Conservation (phyloP, 441 rosid species). For the Arabidopsis hybrid region DNA sequence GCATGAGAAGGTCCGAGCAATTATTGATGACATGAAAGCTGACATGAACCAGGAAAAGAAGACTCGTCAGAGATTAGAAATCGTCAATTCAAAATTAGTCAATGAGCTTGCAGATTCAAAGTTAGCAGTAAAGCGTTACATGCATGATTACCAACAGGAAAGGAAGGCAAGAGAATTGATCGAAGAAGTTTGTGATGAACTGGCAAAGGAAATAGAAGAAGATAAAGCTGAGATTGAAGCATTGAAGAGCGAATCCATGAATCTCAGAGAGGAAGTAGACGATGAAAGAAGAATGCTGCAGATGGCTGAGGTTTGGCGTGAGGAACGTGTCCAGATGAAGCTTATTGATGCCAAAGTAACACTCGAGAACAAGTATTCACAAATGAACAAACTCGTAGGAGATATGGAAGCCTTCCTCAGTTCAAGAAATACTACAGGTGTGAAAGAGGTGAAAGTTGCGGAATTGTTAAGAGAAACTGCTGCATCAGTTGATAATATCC, state of each 20-base stretch:
- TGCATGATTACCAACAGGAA: conserved; percentile 90
- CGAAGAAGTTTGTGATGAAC: conserved; percentile 94
- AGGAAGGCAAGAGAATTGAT: conserved; percentile 72
- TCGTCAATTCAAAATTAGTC: conserved; percentile 78
- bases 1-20: conserved; percentile 81
- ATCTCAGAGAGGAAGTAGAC: conserved; percentile 74
- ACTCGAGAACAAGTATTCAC: conserved; percentile 79
- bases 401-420: conserved; percentile 73
- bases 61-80: conserved; percentile 77
- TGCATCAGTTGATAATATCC: conserved; percentile 50
- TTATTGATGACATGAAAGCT: conserved; percentile 66
- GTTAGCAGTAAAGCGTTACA: conserved; percentile 67
- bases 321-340: conserved; percentile 99
- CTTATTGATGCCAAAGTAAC: conserved; percentile 90
- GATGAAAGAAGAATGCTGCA: conserved; percentile 96
- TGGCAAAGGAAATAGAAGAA: conserved; percentile 65
- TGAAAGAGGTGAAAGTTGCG: conserved; percentile 63
- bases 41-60: conserved; percentile 80
- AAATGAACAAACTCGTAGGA: conserved; percentile 82
- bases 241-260: conserved; percentile 73
- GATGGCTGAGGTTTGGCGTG: conserved; percentile 99
- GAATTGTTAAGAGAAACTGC: conserved; percentile 67
- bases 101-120: conserved; percentile 86
- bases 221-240: conserved; percentile 80
- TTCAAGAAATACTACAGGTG: conserved; percentile 54